Evolutionary conservation across 2,329 filamentous ascomycete genomes (phyloP).

Genomic region (Sporothrix schenckii): DNA sequence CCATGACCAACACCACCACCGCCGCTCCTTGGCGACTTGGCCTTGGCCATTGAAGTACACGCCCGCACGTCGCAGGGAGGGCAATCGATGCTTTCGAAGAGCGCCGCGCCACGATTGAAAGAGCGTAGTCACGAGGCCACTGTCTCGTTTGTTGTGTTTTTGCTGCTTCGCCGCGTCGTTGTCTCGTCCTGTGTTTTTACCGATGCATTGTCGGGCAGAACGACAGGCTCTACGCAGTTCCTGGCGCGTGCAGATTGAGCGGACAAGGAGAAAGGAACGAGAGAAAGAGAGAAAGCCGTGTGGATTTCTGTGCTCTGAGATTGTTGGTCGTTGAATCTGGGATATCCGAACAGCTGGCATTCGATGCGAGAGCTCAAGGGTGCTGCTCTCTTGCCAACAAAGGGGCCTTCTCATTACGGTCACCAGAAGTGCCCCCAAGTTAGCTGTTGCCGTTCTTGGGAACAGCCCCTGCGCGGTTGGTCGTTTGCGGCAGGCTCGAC

Average conservation of each 20-base stretch:
- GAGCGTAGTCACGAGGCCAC: not conserved
- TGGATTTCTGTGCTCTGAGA: not conserved
- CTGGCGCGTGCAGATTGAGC: not conserved
- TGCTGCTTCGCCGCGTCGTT: not conserved
- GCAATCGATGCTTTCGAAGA: not conserved
- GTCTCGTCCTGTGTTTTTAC: not conserved
- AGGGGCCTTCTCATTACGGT: constrained; percentile 20
- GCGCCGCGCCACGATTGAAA: not conserved
- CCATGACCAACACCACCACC: constrained; percentile 1
- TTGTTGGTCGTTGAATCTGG: constrained; percentile 1
- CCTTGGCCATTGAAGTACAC: constrained; percentile 17
- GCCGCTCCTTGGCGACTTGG: constrained; percentile 15
- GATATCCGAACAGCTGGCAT: constrained; percentile 11
- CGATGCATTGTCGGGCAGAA: constrained; percentile 17
- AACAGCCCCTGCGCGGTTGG: constrained; percentile 2
- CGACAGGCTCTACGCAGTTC: not conserved
- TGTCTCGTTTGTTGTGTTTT: not conserved
- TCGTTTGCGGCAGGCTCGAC: constrained; percentile 20
- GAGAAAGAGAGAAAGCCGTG: not conserved
- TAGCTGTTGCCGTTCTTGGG: not conserved
- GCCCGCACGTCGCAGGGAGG: not conserved
- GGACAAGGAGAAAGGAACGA: not conserved
- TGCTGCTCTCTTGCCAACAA: not conserved
- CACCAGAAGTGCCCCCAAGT: not conserved
- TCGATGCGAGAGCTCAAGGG: constrained; percentile 16